Conservation (phyloP, 1,139 yeast species). For the Geotrichum citri-aurantii region DNA sequence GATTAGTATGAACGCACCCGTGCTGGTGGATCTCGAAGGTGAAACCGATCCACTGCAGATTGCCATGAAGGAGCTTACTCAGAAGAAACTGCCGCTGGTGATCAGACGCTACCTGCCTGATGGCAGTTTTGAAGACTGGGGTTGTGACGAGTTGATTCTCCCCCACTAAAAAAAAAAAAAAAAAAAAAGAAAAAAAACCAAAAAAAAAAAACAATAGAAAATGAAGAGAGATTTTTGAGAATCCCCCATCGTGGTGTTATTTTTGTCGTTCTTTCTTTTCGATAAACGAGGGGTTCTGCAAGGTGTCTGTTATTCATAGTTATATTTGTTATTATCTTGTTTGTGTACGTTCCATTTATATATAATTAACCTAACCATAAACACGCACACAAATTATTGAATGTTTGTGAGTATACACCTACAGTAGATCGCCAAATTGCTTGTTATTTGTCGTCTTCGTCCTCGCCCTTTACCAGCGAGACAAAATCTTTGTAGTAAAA, state of each 20-base stretch:
- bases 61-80: constrained; percentile 94
- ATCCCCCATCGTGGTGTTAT: too few species aligned
- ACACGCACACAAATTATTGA: too few species aligned
- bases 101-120: constrained; percentile 95
- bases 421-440: neutral
- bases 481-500: constrained; percentile 51
- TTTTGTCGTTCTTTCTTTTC: too few species aligned
- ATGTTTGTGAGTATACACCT: neutral
- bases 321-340: too few species aligned
- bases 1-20: constrained; percentile 97
- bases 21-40: constrained; percentile 94
- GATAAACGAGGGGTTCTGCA: neutral
- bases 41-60: constrained; percentile 99
- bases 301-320: neutral
- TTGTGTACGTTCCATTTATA: neutral
- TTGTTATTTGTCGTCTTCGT: neutral
- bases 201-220: too few species aligned
- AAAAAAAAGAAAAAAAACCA: too few species aligned
- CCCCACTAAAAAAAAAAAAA: constrained; percentile 47
- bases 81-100: constrained; percentile 90
- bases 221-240: too few species aligned
- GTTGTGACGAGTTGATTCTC: constrained; percentile 92
- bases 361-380: too few species aligned
- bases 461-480: neutral
- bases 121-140: constrained; percentile 98